phyloP scores from a whole-genome alignment of 1,139 yeast genomes.

The Eremothecium sinecaudum region DNA sequence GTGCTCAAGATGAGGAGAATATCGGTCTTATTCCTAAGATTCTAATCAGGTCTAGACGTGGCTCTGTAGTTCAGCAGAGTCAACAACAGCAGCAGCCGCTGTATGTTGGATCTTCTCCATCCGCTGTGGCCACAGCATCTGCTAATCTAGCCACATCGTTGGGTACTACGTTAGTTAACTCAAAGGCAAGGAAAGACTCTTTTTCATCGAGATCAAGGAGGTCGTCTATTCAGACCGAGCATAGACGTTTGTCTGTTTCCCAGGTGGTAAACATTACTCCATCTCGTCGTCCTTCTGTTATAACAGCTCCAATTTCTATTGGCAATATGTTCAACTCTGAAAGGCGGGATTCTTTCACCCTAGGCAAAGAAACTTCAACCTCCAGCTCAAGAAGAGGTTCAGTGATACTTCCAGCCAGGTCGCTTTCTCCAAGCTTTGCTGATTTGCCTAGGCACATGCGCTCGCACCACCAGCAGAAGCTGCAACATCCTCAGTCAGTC shows the following conservation, averaged over 20 bases:
- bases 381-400: conserved; percentile 14
- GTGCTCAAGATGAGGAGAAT: conserved; percentile 24
- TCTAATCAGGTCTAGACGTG: conserved; percentile 29
- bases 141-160: conserved; percentile 17
- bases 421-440: conserved; percentile 1
- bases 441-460: conserved; percentile 1
- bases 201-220: conserved; percentile 27
- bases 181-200: conserved; percentile 30
- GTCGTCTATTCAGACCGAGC: conserved; percentile 22
- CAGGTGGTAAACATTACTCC: conserved; percentile 11
- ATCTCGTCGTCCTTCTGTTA: conserved; percentile 26
- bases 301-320: conserved; percentile 19
- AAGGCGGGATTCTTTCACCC: conserved; percentile 11
- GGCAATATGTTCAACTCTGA: conserved; percentile 1
- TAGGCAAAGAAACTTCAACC: conserved; percentile 5
- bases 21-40: conserved; percentile 30
- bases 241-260: conserved; percentile 1
- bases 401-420: conserved; percentile 4
- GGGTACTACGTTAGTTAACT: conserved; percentile 18
- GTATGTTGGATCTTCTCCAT: conserved; percentile 7
- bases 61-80: conserved; percentile 19
- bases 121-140: conserved; percentile 3
- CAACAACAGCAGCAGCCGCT: conserved; percentile 9
- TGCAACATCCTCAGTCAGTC: conserved; percentile 1
- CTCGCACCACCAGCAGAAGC: conserved; percentile 4